Conservation (phyloP, 129 eudicot species). For the Artemisia tridentata region DNA sequence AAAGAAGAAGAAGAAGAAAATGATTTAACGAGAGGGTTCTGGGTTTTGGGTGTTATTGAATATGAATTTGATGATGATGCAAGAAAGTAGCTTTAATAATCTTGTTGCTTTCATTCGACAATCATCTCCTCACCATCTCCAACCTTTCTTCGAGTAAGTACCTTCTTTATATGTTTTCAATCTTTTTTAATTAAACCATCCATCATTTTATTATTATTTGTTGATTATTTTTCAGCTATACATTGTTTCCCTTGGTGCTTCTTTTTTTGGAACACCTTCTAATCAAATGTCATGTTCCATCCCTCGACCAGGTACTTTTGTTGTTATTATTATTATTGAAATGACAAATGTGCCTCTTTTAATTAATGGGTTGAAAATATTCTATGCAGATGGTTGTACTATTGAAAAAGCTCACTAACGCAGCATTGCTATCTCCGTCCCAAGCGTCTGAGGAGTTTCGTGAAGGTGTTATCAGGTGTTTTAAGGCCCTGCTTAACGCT, state of each 20-base stretch:
- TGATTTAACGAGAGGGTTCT: no score
- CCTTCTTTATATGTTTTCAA: no score
- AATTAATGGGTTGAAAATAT: background rate
- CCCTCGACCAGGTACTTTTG: background rate
- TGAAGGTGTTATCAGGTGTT: constrained; percentile 80
- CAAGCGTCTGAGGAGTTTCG: constrained; percentile 97
- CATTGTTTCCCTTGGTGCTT: constrained; percentile 82
- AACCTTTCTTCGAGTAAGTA: constrained; percentile 74
- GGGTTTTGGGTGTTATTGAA: no score
- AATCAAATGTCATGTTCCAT: background rate
- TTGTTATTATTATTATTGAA: background rate
- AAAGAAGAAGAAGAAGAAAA: no score
- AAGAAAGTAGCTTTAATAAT: constrained; percentile 29
- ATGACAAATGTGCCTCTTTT: no score
- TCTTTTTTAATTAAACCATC: no score
- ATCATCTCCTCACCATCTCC: constrained; percentile 46
- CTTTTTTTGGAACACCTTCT: constrained; percentile 44
- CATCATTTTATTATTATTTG: no score
- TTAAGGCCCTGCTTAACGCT: constrained; percentile 59
- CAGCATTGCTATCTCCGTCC: constrained; percentile 79
- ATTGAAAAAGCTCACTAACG: constrained; percentile 77
- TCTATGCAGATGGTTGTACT: background rate
- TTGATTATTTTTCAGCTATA: constrained; percentile 49
- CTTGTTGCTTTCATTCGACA: constrained; percentile 47
- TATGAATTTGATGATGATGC: constrained; percentile 21